Conservation (phyloP, 768 basidiomycete species). For the Neoboletus subvelutipes region DNA sequence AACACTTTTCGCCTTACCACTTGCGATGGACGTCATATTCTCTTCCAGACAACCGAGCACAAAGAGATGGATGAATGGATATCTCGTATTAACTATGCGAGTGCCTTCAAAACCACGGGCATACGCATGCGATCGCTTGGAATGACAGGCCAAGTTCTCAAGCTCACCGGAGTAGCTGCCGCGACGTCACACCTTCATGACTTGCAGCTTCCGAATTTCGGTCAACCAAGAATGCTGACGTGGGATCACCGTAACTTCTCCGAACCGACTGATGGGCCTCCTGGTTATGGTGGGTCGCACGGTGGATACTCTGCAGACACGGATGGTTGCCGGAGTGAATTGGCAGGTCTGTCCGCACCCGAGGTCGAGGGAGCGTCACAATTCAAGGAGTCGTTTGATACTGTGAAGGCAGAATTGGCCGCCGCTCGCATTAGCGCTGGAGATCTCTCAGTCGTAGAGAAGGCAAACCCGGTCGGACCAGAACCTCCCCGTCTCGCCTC, state of each 20-base stretch:
- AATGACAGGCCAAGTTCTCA: constrained; percentile 67
- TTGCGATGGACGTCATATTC: constrained; percentile 74
- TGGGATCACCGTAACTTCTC: constrained; percentile 46
- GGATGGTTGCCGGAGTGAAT: constrained; percentile 18
- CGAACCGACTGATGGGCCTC: constrained; percentile 38
- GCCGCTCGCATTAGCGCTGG: constrained; percentile 41
- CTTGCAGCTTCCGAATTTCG: constrained; percentile 40
- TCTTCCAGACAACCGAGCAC: constrained; percentile 71
- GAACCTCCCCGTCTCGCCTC: constrained; percentile 33
- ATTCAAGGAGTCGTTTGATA: constrained; percentile 80
- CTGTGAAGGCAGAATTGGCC: constrained; percentile 83
- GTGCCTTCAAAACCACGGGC: constrained; percentile 83
- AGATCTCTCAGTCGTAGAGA: constrained; percentile 21
- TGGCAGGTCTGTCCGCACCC: constrained; percentile 43
- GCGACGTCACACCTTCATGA: constrained; percentile 82
- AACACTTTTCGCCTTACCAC: constrained; percentile 78
- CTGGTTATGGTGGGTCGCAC: constrained; percentile 22
- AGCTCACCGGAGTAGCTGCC: constrained; percentile 81
- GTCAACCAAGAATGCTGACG: constrained; percentile 26
- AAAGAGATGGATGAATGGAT: constrained; percentile 89
- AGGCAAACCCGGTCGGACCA: constrained; percentile 19
- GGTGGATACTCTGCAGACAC: constrained; percentile 33
- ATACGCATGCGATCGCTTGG: constrained; percentile 75
- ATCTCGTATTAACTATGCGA: constrained; percentile 88
- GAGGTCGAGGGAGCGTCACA: constrained; percentile 63